Base-by-base conservation (phyloP, 2,329 filamentous ascomycete species). In the Fusarium humuli region DNA sequence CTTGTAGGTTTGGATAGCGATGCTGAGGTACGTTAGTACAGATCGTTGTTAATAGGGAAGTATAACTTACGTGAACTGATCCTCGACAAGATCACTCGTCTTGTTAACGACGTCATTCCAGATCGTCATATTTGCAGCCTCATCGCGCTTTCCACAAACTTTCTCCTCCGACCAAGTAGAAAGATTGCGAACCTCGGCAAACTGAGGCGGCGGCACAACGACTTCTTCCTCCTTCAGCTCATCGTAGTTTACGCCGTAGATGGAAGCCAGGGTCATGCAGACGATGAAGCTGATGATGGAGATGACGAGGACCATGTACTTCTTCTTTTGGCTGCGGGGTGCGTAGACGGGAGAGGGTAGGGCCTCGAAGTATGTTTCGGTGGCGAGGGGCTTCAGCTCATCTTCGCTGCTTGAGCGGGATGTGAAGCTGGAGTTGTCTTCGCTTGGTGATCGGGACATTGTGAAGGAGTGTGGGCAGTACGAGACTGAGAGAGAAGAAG, bases 1-100 rank as follows among this genome's bases (percentile, higher is more conserved):
- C 12, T 70, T 71, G 55, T 77, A 80, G 0, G 80, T 81, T 23
- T 76, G 76, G 20, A 81, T 71, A 6, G 75, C 76, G 48, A 81
- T 78, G 7, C 79, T 81, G 12, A 4, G 22, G 22, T 22, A 22
- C 5, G 22, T 22, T 5, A 22, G 22, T 22, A 22, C 22, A 22
- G 22, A 22, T 22, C 22, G 5, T 22, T 22, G 5, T 22, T 5
- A 22, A 22, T 3, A 22, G 5, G 22, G 22, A 22, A 5, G 22
- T 22, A 5, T 22, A 22, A 61, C 75, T 23, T 74, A 77, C 76
- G 76, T 78, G 23, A 78, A 78, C 61, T 76, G 77, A 56, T 78
- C 76, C 13, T 78, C 73, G 2, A 58, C 41, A 6, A 76, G 48
- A 29, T 65, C 34, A 11, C 42, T 61, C 11, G 73, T 77, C 23